phyloP scores from a whole-genome alignment of 2,329 filamentous ascomycete genomes.

The Phialophora expanda region DNA sequence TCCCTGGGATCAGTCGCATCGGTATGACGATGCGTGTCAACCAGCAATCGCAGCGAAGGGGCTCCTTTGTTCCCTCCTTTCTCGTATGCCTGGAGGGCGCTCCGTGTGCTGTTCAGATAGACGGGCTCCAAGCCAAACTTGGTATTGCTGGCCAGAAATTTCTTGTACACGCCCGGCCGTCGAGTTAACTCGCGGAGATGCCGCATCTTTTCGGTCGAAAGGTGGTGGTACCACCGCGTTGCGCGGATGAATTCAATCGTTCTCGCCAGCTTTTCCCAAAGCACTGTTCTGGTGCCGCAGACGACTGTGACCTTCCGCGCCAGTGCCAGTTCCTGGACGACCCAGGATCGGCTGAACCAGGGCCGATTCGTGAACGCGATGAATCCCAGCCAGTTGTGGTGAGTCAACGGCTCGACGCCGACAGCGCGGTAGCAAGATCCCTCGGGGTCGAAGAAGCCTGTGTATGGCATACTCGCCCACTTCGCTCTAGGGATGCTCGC shows the following conservation, averaged over 20 bases:
- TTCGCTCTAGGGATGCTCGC: neutral
- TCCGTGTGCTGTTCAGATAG: constrained; percentile 19
- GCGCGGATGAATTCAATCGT: constrained; percentile 21
- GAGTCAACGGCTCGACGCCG: constrained; percentile 9
- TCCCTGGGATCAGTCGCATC: constrained; percentile 18
- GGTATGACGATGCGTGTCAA: constrained; percentile 21
- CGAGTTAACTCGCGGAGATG: constrained; percentile 9
- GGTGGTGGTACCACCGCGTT: constrained; percentile 21
- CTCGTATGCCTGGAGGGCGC: constrained; percentile 11
- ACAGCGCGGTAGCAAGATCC: constrained; percentile 7
- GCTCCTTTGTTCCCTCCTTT: neutral
- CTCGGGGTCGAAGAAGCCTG: constrained; percentile 2
- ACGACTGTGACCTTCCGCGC: constrained; percentile 16
- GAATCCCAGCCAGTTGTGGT: constrained; percentile 21
- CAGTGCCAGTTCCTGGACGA: constrained; percentile 29
- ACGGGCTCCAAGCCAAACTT: constrained; percentile 19
- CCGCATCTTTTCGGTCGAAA: constrained; percentile 16
- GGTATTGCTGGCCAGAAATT: constrained; percentile 12
- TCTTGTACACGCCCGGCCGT: constrained; percentile 8
- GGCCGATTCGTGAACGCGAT: constrained; percentile 25
- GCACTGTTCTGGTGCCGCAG: constrained; percentile 13
- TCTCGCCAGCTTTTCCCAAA: constrained; percentile 13
- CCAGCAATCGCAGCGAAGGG: constrained; percentile 13
- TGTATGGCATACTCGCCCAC: neutral
- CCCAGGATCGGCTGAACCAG: constrained; percentile 24